Base-by-base conservation (phyloP, 352 stramenopile genomes). In the Elongisporangium senticosum region DNA sequence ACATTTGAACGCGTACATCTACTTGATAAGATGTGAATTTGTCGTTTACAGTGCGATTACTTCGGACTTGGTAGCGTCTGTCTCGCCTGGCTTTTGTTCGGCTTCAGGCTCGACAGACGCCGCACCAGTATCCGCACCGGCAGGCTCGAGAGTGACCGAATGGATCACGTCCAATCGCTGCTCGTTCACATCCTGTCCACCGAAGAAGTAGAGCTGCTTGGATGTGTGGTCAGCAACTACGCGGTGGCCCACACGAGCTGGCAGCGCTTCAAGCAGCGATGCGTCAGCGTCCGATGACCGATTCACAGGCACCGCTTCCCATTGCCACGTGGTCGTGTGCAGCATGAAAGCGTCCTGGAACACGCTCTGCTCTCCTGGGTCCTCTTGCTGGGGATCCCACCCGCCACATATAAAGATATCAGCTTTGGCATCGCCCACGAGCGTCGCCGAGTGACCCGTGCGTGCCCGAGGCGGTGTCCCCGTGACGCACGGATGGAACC, bases 331-430 rank as follows among this genome's bases (percentile, higher is more conserved):
- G n/a, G 83, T 73, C 3, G 90, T 97, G 63, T 98, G 74, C 22
- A 98, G 74, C 56, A 97, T 51, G 62, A 96, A 98, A 8, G 77
- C 86, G 57, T 97, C 91, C 53, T 85, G 69, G 52, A 97, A 98
- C 21, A 98, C 78, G 17, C 71, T 80, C 10, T 77, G 62, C 11
- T 77, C 69, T 14, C 57, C 72, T 1, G 64, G 62, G 33, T 75
- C 74, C 33, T 69, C 72, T 5, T 58, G 74, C 74, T 97, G 94
- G 1, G 90, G 91, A 63, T 98, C 92, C 94, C 94, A 98, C 24
- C 94, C 94, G 43, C 94, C 94, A 4, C 33, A 43, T 6, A 43
- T 43, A 58, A 96, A 95, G 58, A 98, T 75, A 19, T 97, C 67
- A 23, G 98, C 87, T 59, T 90, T 96, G 28, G 61, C 71, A 49